phyloP scores from a whole-genome alignment of 1,284 basidiomycete species.

The Spongiforma sp. region DNA sequence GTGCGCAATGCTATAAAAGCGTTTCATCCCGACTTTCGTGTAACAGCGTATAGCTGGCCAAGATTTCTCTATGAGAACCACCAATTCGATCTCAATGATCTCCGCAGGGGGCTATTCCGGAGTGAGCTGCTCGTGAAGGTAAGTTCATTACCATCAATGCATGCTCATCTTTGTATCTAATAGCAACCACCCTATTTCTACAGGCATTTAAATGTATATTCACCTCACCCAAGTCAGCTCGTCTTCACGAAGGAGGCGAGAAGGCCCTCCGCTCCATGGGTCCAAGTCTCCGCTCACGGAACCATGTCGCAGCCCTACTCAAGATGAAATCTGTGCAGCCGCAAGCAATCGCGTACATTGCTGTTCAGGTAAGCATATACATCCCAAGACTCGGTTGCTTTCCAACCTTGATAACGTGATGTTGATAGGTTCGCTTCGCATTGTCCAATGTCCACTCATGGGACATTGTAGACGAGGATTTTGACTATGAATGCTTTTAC shows the following conservation, averaged over 20 bases:
- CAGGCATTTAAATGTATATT: conserved; percentile 1
- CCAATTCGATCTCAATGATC: neutral
- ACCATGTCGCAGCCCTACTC: neutral
- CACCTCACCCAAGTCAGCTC: neutral
- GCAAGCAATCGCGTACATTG: neutral
- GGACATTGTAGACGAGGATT: neutral
- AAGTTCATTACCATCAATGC: neutral
- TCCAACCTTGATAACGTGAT: neutral
- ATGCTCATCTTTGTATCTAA: neutral
- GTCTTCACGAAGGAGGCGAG: neutral
- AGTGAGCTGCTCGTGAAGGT: neutral
- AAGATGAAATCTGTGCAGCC: neutral
- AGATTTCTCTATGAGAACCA: neutral
- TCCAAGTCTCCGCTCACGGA: neutral
- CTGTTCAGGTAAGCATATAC: neutral
- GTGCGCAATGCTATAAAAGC: neutral
- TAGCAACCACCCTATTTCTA: neutral
- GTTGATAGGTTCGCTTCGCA: neutral
- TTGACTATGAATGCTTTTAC: neutral
- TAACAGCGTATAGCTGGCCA: neutral
- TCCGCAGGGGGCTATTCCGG: neutral
- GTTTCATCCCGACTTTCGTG: neutral
- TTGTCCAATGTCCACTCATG: neutral
- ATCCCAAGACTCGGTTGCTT: neutral
- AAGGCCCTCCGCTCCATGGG: neutral